These are phyloP conservation scores for Exophiala phaeomuriformis DNA, from an alignment of 2,329 filamentous ascomycete genomes.

Conservation along the genomic window DNA sequence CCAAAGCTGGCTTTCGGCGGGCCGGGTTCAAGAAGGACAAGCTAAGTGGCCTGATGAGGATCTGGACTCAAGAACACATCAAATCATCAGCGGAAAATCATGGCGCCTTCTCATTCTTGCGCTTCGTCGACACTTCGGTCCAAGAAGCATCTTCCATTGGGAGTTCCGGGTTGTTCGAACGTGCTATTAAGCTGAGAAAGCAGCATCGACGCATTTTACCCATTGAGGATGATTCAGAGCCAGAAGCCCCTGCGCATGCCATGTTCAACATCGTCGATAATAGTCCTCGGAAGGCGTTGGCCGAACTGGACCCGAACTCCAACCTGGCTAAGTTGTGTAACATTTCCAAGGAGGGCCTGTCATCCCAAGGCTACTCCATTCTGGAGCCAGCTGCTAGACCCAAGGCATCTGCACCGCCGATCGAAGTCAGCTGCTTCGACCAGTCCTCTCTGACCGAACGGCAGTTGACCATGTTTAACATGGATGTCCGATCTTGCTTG, in stretches of 20 bases:
- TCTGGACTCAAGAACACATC: conserved; percentile 78
- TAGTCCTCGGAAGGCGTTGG: conserved; percentile 58
- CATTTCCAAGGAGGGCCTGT: conserved; percentile 59
- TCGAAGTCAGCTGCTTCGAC: conserved; percentile 70
- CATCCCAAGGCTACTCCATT: conserved; percentile 62
- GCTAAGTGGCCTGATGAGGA: conserved; percentile 74
- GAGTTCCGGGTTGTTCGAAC: conserved; percentile 63
- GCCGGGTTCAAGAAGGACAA: conserved; percentile 69
- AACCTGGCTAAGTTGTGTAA: conserved; percentile 70
- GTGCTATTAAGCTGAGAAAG: conserved; percentile 61
- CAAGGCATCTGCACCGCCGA: conserved; percentile 74
- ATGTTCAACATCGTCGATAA: conserved; percentile 74
- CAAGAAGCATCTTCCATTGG: conserved; percentile 65
- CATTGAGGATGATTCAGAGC: conserved; percentile 54
- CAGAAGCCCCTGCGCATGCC: conserved; percentile 64
- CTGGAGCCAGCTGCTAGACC: conserved; percentile 76
- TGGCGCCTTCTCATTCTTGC: conserved; percentile 74
- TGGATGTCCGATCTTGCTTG: conserved; percentile 63
- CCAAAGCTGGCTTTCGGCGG: conserved; percentile 46
- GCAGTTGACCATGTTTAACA: conserved; percentile 70
- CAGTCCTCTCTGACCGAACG: conserved; percentile 59
- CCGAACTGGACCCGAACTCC: conserved; percentile 64
- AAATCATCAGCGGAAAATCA: conserved; percentile 51
- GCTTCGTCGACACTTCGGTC: conserved; percentile 72
- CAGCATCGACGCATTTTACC: conserved; percentile 56